Evolutionary conservation across 176 grass and related monocot species (phyloP).

Genomic region (Melocanna baccifera): DNA sequence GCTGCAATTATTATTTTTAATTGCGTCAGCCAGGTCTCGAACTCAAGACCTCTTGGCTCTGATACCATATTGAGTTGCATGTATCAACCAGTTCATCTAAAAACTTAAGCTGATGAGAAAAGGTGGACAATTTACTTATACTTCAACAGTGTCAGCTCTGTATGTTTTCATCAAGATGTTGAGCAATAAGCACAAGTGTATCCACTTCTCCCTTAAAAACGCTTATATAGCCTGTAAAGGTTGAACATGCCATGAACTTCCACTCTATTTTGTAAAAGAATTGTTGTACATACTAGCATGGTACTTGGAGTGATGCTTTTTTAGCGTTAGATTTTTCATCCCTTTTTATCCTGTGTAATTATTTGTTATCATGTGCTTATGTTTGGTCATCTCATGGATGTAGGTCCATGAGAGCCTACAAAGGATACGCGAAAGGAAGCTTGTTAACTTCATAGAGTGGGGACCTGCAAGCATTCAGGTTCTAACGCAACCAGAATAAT

Average conservation of each 20-base stretch:
- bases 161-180: not conserved
- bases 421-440: slow-evolving; percentile 96
- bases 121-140: too few species aligned
- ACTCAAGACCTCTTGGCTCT: too few species aligned
- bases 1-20: too few species aligned
- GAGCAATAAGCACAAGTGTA: slow-evolving; percentile 4
- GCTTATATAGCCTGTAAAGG: not conserved
- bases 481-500: not conserved
- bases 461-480: slow-evolving; percentile 99
- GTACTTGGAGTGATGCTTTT: not conserved
- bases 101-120: too few species aligned
- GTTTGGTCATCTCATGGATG: slow-evolving; percentile 3
- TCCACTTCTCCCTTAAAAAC: not conserved
- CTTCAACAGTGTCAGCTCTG: slow-evolving; percentile 8
- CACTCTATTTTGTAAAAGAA: not conserved
- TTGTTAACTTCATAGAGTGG: slow-evolving; percentile 99
- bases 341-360: not conserved
- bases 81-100: too few species aligned
- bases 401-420: slow-evolving; percentile 98
- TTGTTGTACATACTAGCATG: not conserved
- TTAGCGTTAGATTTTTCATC: not conserved
- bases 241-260: not conserved
- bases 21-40: too few species aligned
- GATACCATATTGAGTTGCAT: too few species aligned
- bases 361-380: slow-evolving; percentile 8